Evolutionary conservation across 352 stramenopile species (phyloP).

Genomic region (Globisporangium sylvaticum): DNA sequence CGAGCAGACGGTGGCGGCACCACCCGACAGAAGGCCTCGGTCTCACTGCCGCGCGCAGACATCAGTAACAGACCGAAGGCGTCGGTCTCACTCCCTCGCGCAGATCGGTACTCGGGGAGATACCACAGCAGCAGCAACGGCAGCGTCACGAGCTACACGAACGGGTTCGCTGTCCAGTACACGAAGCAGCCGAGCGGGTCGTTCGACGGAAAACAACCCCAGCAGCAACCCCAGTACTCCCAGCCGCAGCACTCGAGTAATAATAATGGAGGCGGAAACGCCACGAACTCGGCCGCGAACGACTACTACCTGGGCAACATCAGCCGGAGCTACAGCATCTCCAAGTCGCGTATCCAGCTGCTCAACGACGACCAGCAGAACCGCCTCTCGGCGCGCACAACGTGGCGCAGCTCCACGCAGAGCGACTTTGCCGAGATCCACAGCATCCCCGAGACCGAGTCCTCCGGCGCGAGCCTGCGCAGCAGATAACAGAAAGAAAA

Average conservation of each 20-base stretch:
- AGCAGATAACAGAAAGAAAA: background rate
- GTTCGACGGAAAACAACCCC: constrained; percentile 6
- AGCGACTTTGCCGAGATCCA: constrained; percentile 19
- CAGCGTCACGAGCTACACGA: background rate
- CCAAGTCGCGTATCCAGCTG: constrained; percentile 22
- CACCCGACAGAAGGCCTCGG: background rate
- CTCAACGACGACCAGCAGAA: constrained; percentile 21
- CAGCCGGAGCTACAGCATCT: constrained; percentile 14
- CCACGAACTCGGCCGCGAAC: constrained; percentile 6
- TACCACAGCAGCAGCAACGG: constrained; percentile 14
- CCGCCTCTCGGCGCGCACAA: constrained; percentile 17
- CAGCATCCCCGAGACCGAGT: constrained; percentile 18
- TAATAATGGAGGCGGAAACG: background rate
- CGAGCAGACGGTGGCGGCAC: background rate
- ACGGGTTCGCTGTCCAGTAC: background rate
- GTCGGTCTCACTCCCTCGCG: constrained; percentile 6
- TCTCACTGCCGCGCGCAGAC: constrained; percentile 5
- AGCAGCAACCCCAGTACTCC: background rate
- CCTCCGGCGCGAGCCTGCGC: constrained; percentile 4
- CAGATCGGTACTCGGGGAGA: background rate
- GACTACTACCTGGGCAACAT: constrained; percentile 21
- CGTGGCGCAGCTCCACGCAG: constrained; percentile 17
- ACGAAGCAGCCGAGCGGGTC: constrained; percentile 2
- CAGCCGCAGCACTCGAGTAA: background rate
- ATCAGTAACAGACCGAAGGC: background rate